Percentiles rank a stretch among this genome's conserved stretches.
phyloP scores from a whole-genome alignment of 2,329 filamentous ascomycete species.

The Fusarium musae region DNA sequence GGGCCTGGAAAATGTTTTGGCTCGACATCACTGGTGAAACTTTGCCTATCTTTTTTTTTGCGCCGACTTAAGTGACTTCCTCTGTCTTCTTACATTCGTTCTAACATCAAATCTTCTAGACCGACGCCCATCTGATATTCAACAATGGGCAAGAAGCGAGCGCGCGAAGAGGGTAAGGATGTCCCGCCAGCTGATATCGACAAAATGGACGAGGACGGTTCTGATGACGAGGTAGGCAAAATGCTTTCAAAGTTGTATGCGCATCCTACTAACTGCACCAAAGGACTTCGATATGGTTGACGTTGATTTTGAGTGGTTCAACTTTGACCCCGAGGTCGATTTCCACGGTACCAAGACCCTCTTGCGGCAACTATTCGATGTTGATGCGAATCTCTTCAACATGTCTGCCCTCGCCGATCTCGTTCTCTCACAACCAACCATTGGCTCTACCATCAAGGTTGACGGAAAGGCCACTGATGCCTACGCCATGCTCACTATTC shows the following conservation, averaged over 20 bases:
- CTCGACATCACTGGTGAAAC: constrained; percentile 28
- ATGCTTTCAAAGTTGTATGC: constrained; percentile 17
- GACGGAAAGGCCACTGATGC: constrained; percentile 93
- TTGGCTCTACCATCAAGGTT: constrained; percentile 97
- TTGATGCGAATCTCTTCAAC: constrained; percentile 86
- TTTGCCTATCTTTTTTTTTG: constrained; percentile 7
- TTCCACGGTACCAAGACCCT: constrained; percentile 95
- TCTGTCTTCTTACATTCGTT: not conserved
- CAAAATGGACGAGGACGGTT: constrained; percentile 63
- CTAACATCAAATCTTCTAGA: not conserved
- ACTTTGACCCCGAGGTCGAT: constrained; percentile 87
- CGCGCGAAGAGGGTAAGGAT: constrained; percentile 60
- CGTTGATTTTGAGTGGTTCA: constrained; percentile 99
- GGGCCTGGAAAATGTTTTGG: constrained; percentile 54
- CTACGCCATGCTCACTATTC: constrained; percentile 88
- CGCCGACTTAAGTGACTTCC: not conserved
- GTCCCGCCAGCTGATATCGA: constrained; percentile 54
- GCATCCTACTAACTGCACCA: constrained; percentile 14
- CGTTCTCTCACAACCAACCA: constrained; percentile 84
- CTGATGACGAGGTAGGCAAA: constrained; percentile 63
- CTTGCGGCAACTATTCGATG: constrained; percentile 90
- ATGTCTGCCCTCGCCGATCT: constrained; percentile 87
- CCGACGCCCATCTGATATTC: not conserved
- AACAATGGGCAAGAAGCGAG: constrained; percentile 63
- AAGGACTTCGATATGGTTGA: constrained; percentile 92